Evolutionary conservation across 2,329 filamentous ascomycete species (phyloP).

Genomic region (Gnomoniopsis sp.): DNA sequence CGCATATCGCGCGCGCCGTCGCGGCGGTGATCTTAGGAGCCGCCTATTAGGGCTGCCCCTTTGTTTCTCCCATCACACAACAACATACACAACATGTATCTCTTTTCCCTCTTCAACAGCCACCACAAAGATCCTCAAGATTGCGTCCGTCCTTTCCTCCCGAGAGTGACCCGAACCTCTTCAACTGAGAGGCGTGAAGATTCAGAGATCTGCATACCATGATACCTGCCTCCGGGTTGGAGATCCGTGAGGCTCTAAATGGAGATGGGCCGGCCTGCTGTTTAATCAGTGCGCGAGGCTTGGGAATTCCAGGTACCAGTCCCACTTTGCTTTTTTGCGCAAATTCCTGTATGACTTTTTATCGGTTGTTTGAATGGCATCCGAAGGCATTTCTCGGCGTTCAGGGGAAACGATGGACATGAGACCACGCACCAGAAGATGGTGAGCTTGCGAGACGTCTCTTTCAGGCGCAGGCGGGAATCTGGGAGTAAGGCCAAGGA

Average conservation of each 20-base stretch:
- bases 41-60: conserved; percentile 5
- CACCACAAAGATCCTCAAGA: conserved; percentile 5
- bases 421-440: background rate
- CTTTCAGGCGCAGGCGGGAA: background rate
- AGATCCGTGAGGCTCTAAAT: conserved; percentile 4
- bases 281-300: background rate
- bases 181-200: conserved; percentile 13
- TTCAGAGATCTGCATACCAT: conserved; percentile 1
- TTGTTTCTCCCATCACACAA: background rate
- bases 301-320: conserved; percentile 14
- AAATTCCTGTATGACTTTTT: background rate
- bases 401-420: background rate
- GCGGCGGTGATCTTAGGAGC: conserved; percentile 13
- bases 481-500: background rate
- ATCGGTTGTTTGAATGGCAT: background rate
- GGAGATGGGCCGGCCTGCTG: conserved; percentile 2
- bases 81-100: conserved; percentile 8
- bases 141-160: conserved; percentile 16
- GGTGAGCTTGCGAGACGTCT: background rate
- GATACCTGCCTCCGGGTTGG: background rate
- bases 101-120: conserved; percentile 14
- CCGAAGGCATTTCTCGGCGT: conserved; percentile 9
- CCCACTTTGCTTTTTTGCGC: background rate
- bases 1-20: conserved; percentile 16
- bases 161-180: conserved; percentile 17